A percentile compares a stretch with the other conserved stretches of the same genome.
phyloP scores from a whole-genome alignment of 106 monocot genomes.

The Agapanthus africanus region DNA sequence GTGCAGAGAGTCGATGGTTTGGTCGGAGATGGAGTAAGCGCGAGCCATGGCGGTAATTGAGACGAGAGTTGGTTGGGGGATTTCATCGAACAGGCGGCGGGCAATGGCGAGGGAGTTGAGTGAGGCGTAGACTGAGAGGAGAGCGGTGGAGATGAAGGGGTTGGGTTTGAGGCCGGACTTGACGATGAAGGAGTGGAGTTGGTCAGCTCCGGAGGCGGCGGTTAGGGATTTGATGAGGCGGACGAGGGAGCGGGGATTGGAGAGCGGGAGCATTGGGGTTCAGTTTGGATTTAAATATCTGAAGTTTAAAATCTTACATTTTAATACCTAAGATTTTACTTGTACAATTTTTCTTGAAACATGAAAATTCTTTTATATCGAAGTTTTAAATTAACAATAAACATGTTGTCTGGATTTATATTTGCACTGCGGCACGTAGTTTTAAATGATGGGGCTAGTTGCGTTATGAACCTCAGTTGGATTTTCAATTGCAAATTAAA shows the following conservation, averaged over 20 bases:
- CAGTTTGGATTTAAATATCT: no score
- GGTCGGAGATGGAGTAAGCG: conserved; percentile 7
- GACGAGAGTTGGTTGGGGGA: conserved; percentile 26
- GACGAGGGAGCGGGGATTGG: conserved; percentile 11
- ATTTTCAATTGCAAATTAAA: no score
- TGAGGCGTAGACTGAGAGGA: conserved; percentile 1
- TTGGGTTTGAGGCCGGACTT: conserved; percentile 19
- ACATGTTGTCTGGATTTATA: no score
- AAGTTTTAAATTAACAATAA: no score
- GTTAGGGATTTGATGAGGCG: conserved; percentile 22
- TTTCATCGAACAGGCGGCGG: conserved; percentile 25
- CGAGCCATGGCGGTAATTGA: conserved; percentile 28
- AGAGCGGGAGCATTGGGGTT: no score
- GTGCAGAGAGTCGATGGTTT: conserved; percentile 1
- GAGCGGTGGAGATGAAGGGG: conserved; percentile 20
- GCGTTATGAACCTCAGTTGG: no score
- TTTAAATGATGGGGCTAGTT: no score
- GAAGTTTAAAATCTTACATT: no score
- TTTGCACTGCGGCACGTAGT: no score
- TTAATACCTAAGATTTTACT: no score
- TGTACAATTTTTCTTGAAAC: no score
- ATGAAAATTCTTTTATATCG: no score
- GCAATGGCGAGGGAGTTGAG: not conserved
- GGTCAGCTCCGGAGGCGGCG: conserved; percentile 1
- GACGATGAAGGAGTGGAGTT: conserved; percentile 17